phyloP scores from a whole-genome alignment of 768 basidiomycete species.

The Harrya chromipes region DNA sequence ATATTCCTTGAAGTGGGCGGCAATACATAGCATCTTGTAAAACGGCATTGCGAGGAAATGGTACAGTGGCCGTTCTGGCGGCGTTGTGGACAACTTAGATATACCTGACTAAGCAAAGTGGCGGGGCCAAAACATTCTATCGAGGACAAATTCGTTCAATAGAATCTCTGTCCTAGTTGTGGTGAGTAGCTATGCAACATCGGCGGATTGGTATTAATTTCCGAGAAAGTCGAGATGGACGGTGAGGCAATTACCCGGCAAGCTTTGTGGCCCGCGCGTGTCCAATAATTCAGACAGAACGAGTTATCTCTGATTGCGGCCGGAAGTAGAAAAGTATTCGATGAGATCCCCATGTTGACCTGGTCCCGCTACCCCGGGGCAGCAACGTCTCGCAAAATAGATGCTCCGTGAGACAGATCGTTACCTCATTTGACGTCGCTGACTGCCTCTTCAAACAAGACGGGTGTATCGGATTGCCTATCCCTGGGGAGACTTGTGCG shows the following conservation, averaged over 20 bases:
- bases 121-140: neutral
- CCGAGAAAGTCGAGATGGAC: slow-evolving; percentile 14
- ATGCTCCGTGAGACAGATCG: neutral
- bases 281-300: neutral
- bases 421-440: neutral
- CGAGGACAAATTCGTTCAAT: neutral
- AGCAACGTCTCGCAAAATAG: slow-evolving; percentile 3
- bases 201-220: slow-evolving; percentile 25
- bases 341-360: slow-evolving; percentile 4
- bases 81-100: neutral
- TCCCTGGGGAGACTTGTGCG: neutral
- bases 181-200: neutral
- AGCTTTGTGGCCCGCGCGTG: slow-evolving; percentile 7
- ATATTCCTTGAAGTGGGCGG: slow-evolving; percentile 71
- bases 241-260: slow-evolving; percentile 7
- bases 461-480: slow-evolving; percentile 13
- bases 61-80: neutral
- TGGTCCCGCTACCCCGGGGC: slow-evolving; percentile 3
- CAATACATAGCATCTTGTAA: slow-evolving; percentile 84
- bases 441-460: neutral
- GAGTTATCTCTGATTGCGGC: slow-evolving; percentile 3
- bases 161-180: no score
- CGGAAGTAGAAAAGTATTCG: slow-evolving; percentile 2
- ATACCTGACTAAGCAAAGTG: slow-evolving; percentile 14
- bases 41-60: slow-evolving; percentile 59